phyloP scores from a whole-genome alignment of 768 basidiomycete species.

The Calvatia gigantea region DNA sequence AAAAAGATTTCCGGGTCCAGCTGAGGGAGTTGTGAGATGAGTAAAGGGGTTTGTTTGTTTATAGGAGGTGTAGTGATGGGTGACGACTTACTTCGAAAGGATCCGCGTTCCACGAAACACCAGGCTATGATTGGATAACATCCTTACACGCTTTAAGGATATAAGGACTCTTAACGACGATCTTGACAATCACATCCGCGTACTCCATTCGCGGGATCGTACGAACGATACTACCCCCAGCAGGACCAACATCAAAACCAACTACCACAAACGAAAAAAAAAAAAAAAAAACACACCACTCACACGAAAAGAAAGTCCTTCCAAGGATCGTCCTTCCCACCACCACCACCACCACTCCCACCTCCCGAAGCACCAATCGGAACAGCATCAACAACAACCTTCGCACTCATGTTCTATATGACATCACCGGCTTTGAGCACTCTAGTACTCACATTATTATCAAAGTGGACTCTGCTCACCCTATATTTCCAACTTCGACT shows the following conservation, averaged over 20 bases:
- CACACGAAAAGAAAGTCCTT: conserved; percentile 55
- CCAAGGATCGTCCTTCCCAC: conserved; percentile 60
- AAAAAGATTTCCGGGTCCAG: conserved; percentile 56
- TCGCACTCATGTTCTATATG: conserved; percentile 48
- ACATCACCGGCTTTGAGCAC: background rate
- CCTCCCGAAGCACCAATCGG: conserved; percentile 34
- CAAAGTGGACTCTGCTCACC: conserved; percentile 22
- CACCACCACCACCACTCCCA: too few species aligned
- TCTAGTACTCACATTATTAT: background rate
- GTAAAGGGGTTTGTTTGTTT: background rate
- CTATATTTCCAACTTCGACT: conserved; percentile 54
- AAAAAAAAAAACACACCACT: too few species aligned
- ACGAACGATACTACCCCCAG: conserved; percentile 42
- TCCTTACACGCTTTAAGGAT: conserved; percentile 56
- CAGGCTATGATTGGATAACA: conserved; percentile 54
- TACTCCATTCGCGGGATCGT: conserved; percentile 39
- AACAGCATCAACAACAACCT: conserved; percentile 45
- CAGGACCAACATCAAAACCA: background rate
- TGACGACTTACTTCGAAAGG: conserved; percentile 44
- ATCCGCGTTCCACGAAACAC: conserved; percentile 58
- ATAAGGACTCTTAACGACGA: conserved; percentile 57
- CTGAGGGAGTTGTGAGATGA: conserved; percentile 31
- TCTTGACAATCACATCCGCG: conserved; percentile 42
- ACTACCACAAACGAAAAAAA: background rate
- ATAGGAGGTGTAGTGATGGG: background rate